Percentiles rank a stretch among this genome's conserved stretches.
phyloP scores from a whole-genome alignment of 2,329 filamentous ascomycete species.

The Calonectria hongkongensis region DNA sequence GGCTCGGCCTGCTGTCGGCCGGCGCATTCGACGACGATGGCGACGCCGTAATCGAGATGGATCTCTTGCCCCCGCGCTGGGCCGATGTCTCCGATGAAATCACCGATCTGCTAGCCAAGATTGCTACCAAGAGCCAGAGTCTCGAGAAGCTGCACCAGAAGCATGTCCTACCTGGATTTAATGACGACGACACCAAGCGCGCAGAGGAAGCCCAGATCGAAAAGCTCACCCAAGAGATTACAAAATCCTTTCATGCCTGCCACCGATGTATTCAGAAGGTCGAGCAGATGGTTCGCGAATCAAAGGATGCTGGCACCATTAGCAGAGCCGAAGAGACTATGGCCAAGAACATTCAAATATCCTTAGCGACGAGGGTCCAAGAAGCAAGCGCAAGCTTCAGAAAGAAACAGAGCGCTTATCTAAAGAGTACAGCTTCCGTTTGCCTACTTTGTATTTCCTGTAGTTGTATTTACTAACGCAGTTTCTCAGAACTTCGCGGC shows the following conservation, averaged over 20 bases:
- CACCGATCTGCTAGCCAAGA: constrained; percentile 85
- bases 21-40: constrained; percentile 89
- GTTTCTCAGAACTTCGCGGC: constrained; percentile 80
- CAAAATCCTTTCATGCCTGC: constrained; percentile 90
- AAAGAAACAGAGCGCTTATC: constrained; percentile 97
- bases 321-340: constrained; percentile 93
- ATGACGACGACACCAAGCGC: constrained; percentile 92
- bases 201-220: constrained; percentile 94
- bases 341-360: constrained; percentile 97
- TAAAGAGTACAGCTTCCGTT: constrained; percentile 81
- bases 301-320: constrained; percentile 82
- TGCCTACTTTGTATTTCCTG: not conserved
- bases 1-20: constrained; percentile 88
- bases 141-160: constrained; percentile 97
- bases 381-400: constrained; percentile 93
- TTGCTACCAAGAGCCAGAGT: constrained; percentile 87
- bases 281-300: constrained; percentile 89
- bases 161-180: constrained; percentile 96
- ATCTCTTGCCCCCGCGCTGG: constrained; percentile 95
- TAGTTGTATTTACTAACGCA: constrained; percentile 27
- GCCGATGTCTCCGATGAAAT: constrained; percentile 97
- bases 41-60: constrained; percentile 98
- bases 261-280: constrained; percentile 92
- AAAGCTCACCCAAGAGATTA: constrained; percentile 91
- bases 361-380: constrained; percentile 89